Evolutionary conservation across 768 basidiomycete genomes (phyloP).

Genomic region (Scleroderma bovista): DNA sequence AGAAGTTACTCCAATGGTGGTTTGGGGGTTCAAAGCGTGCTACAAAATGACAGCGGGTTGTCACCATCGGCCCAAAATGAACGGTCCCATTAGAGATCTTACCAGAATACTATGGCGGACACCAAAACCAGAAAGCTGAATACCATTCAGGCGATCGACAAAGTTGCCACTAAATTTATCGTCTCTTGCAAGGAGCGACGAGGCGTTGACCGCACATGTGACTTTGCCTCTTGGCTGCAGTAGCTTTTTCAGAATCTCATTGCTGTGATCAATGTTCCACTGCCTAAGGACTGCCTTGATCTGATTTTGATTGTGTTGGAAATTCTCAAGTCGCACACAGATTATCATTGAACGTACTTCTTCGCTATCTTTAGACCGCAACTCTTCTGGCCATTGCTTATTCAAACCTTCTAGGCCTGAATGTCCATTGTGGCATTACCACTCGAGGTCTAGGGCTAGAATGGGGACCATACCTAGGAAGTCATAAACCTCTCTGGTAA

Average conservation of each 20-base stretch:
- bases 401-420: slow-evolving; percentile 36
- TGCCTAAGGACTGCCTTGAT: slow-evolving; percentile 40
- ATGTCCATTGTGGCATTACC: slow-evolving; percentile 9
- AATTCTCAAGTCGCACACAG: slow-evolving; percentile 10
- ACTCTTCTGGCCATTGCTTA: slow-evolving; percentile 39
- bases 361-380: slow-evolving; percentile 40
- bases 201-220: slow-evolving; percentile 43
- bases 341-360: slow-evolving; percentile 36
- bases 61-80: slow-evolving; percentile 16
- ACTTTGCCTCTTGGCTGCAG: slow-evolving; percentile 43
- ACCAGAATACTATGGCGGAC: slow-evolving; percentile 44
- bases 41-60: slow-evolving; percentile 23
- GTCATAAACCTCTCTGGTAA: slow-evolving; percentile 66
- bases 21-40: slow-evolving; percentile 46
- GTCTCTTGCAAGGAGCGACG: slow-evolving; percentile 39
- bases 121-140: slow-evolving; percentile 30
- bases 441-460: slow-evolving; percentile 6
- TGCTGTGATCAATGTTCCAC: slow-evolving; percentile 34
- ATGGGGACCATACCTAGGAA: slow-evolving; percentile 45
- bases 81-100: slow-evolving; percentile 12
- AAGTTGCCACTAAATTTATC: slow-evolving; percentile 24
- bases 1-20: slow-evolving; percentile 36
- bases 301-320: slow-evolving; percentile 34
- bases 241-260: slow-evolving; percentile 32
- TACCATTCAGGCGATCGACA: slow-evolving; percentile 32